Conservation (phyloP, 306 rosid species). For the Styphnolobium japonicum region DNA sequence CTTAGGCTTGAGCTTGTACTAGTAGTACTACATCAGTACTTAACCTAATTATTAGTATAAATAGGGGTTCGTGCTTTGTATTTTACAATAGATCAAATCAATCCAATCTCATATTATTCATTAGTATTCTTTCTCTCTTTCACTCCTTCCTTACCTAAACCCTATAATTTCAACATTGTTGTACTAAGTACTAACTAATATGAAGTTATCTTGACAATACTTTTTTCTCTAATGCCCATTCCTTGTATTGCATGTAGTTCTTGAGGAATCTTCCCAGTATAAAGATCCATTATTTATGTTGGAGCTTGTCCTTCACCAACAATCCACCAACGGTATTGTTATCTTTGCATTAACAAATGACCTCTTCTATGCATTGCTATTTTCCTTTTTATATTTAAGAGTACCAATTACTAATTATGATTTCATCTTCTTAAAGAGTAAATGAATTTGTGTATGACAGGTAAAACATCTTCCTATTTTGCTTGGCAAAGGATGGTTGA, state of each 20-base stretch:
- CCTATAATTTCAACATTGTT: no score
- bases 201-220: neutral
- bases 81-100: no score
- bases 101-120: no score
- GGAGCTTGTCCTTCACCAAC: slow-evolving; percentile 52
- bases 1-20: no score
- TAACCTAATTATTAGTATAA: no score
- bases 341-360: neutral
- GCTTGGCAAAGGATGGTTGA: slow-evolving; percentile 74
- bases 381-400: neutral
- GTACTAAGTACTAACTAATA: neutral
- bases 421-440: slow-evolving; percentile 5
- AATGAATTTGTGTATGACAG: slow-evolving; percentile 43
- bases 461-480: slow-evolving; percentile 40
- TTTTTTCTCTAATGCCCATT: slow-evolving; percentile 17
- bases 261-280: slow-evolving; percentile 60
- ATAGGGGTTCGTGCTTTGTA: no score
- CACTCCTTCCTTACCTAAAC: no score
- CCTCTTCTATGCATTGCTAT: slow-evolving; percentile 1
- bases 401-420: neutral
- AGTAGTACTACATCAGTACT: no score
- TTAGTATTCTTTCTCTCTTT: no score
- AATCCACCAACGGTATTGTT: slow-evolving; percentile 43
- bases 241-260: slow-evolving; percentile 44
- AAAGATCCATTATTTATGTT: slow-evolving; percentile 69